Base-by-base conservation (phyloP, 2,329 filamentous ascomycete species). In the Colletotrichum lindemuthianum region DNA sequence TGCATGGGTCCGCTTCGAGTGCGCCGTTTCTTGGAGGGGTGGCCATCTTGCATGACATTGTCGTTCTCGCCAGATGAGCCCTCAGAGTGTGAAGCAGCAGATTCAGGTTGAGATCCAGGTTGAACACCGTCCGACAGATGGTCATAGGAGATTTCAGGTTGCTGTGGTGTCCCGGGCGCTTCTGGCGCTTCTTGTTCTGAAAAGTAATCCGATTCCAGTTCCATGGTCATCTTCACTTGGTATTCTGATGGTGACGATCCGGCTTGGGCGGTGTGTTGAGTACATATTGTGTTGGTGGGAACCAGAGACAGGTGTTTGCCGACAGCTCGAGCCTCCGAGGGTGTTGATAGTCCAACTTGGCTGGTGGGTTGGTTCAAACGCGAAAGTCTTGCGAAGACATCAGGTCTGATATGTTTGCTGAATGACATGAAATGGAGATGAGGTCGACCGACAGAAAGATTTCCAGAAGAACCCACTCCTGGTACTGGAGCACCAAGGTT, bases 11-110 rank as follows among this genome's bases (percentile, higher is more conserved):
- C 32, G 6, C 70, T 68, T 13, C 73, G 67, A 0, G 73, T 72
- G 7, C 69, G 68, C 12, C 73, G 71, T 66, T 80, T 80, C 32
- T 74, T 69, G 2, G 67, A 65, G 12, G 68, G 37, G 13, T 56
- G 60, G 15, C 40, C 43, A n/a, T 54, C 33, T 12, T 56, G 36
- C 8, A 15, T n/a, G 9, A 24, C 11, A 37, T n/a, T 32, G 11
- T 57, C 55, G 12, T 64, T 48, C 51, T 45, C 37, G 39, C 49
- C 32, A 32, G 55, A 41, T 33, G 49, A 47, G n/a, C n/a, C 44
- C 11, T 33, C 43, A 3, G 24, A 34, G 34, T 24, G 47, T 6
- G 16, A 8, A 13, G 13, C 32, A 33, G 37, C 40, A 12, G 37
- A 15, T 37, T 32, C 36, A 10, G 12, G 34, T 24, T 24, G 24